These are phyloP conservation scores for Psilocybe azurescens DNA, from an alignment of 768 basidiomycete genomes.

Conservation along the genomic window DNA sequence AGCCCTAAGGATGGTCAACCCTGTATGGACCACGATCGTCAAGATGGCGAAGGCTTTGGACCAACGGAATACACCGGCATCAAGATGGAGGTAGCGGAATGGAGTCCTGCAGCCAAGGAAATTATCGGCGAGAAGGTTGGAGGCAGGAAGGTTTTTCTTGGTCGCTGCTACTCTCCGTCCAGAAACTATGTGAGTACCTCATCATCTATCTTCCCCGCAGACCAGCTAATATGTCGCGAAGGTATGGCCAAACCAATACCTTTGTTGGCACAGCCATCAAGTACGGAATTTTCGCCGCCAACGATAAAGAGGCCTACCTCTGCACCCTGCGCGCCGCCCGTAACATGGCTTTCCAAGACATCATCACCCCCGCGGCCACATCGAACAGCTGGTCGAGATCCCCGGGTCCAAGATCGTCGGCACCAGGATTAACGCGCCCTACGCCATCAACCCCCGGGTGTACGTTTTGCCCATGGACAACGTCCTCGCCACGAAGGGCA, in stretches of 20 bases:
- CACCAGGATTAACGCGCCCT: constrained; percentile 88
- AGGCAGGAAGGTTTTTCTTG: constrained; percentile 80
- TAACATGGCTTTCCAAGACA: constrained; percentile 98
- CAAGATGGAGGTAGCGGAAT: constrained; percentile 92
- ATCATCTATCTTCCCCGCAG: constrained; percentile 5
- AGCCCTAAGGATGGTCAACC: constrained; percentile 98
- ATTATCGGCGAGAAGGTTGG: constrained; percentile 72
- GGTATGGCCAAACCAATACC: constrained; percentile 98
- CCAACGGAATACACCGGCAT: constrained; percentile 95
- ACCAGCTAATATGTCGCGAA: constrained; percentile 30
- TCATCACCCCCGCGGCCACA: constrained; percentile 72
- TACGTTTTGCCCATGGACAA: constrained; percentile 99
- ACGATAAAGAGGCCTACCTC: constrained; percentile 86
- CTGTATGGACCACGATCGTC: constrained; percentile 99
- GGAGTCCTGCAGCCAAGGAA: constrained; percentile 72
- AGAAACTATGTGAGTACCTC: constrained; percentile 84
- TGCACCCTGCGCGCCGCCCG: constrained; percentile 89
- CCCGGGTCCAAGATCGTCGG: constrained; percentile 84
- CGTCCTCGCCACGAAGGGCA: constrained; percentile 97
- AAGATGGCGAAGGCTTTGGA: constrained; percentile 91
- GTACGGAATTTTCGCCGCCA: constrained; percentile 91
- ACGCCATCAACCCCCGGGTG: constrained; percentile 81
- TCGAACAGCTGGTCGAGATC: constrained; percentile 77
- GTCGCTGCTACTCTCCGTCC: constrained; percentile 97
- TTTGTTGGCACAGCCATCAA: constrained; percentile 91